Evolutionary conservation across 73 alveolate genomes (phyloP).

Genomic region (Tetrahymena thermophila): DNA sequence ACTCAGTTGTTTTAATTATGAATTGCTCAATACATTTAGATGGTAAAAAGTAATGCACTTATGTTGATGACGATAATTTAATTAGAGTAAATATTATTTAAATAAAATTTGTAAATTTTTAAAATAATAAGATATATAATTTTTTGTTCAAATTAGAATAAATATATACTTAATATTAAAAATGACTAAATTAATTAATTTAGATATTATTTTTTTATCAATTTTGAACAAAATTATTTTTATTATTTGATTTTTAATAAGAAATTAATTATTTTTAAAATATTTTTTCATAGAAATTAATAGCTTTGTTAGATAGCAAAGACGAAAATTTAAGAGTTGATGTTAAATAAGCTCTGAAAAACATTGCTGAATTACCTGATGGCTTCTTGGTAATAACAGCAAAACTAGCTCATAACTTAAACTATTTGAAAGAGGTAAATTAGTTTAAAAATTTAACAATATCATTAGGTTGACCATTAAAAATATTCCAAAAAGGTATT

Average conservation of each 20-base stretch:
- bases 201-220: too few species aligned
- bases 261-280: not conserved
- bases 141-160: too few species aligned
- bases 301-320: constrained; percentile 8
- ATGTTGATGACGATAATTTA: constrained; percentile 27
- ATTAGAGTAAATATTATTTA: not conserved
- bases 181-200: too few species aligned
- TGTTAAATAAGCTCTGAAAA: constrained; percentile 29
- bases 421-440: constrained; percentile 8
- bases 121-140: too few species aligned
- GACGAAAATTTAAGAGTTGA: constrained; percentile 16
- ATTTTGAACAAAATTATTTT: too few species aligned
- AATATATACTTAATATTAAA: too few species aligned
- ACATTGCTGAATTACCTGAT: constrained; percentile 45
- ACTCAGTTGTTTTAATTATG: constrained; percentile 30
- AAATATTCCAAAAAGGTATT: not conserved
- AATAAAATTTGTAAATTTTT: too few species aligned
- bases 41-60: constrained; percentile 27
- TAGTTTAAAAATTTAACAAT: not conserved
- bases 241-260: not conserved
- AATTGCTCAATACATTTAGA: constrained; percentile 39
- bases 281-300: not conserved
- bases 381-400: constrained; percentile 31
- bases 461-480: not conserved
- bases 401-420: constrained; percentile 1